A percentile compares a stretch with the other conserved stretches of the same genome.
Conservation (phyloP, 129 eudicot species). For the Chrysanthemum makinoi region DNA sequence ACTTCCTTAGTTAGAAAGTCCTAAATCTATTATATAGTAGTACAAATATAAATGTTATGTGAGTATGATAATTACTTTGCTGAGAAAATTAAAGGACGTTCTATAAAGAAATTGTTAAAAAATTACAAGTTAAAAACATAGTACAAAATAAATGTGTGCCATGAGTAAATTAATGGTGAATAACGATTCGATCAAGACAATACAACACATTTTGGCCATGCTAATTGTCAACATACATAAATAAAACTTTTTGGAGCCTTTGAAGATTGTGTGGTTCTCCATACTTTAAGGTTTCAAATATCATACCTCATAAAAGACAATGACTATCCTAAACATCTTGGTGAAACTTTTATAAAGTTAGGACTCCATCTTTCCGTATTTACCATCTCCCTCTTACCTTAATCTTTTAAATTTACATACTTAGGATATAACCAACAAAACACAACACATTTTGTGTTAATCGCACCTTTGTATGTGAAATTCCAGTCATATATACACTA, state of each 20-base stretch:
- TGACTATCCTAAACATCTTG: background rate
- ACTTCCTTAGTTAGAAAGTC: too few relatives aligned
- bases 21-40: too few relatives aligned
- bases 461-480: conserved; percentile 9
- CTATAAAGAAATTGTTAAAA: too few relatives aligned
- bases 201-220: background rate
- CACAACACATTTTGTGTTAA: background rate
- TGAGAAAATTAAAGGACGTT: too few relatives aligned
- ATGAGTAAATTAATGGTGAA: background rate
- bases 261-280: background rate
- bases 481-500: conserved; percentile 4
- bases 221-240: background rate
- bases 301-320: background rate
- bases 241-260: background rate
- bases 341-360: background rate
- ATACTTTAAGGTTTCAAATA: background rate
- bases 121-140: background rate
- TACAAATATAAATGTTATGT: too few relatives aligned
- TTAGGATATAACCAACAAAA: background rate
- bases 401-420: background rate
- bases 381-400: conserved; percentile 16
- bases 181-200: background rate
- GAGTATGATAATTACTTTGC: too few relatives aligned
- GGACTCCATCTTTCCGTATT: conserved; percentile 1
- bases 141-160: background rate